Conservation (phyloP, 2,329 filamentous ascomycete species). For the Onygena corvina region DNA sequence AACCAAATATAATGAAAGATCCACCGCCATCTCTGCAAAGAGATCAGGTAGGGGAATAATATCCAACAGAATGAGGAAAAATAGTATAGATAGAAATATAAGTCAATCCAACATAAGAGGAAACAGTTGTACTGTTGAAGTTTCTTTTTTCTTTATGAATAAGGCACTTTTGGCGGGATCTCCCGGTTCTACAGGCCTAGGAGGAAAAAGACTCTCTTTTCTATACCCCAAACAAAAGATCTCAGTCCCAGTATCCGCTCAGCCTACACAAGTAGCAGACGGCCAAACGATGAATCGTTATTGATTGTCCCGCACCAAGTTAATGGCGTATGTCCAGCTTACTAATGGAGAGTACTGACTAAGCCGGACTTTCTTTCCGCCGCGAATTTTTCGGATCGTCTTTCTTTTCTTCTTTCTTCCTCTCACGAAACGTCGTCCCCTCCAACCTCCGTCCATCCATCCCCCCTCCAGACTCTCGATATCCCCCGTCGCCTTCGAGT, state of each 20-base stretch:
- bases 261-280: too few species aligned
- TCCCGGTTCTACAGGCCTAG: too few species aligned
- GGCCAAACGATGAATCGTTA: too few species aligned
- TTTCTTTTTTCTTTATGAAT: too few species aligned
- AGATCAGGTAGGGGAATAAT: background rate
- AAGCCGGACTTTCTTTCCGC: background rate
- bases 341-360: background rate
- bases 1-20: conserved; percentile 81
- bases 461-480: background rate
- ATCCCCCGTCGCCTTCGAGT: background rate
- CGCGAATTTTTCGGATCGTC: background rate
- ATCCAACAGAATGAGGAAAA: background rate
- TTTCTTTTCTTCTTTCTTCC: background rate
- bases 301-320: too few species aligned
- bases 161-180: too few species aligned
- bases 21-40: conserved; percentile 32
- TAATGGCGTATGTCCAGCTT: too few species aligned
- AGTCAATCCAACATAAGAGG: background rate
- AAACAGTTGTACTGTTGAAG: too few species aligned
- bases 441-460: too few species aligned
- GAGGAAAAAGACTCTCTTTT: too few species aligned
- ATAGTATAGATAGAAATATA: background rate
- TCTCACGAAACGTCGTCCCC: background rate
- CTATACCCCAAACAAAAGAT: too few species aligned
- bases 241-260: too few species aligned